Conservation (phyloP, 164 flowering plant genomes). For the Liquidambar formosana region DNA sequence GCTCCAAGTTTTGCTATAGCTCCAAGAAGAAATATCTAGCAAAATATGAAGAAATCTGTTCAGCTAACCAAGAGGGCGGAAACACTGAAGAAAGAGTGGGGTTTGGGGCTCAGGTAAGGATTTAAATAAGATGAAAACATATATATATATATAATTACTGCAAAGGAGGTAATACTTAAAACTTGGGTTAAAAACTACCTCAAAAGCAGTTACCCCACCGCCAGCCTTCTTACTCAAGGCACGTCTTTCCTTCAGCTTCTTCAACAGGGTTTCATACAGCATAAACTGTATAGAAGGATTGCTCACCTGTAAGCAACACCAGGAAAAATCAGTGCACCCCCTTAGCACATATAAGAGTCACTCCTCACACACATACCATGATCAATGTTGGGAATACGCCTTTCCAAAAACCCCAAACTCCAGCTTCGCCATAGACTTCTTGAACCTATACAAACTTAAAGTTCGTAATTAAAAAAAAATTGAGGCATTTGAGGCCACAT, state of each 20-base stretch:
- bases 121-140: not conserved
- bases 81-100: not conserved
- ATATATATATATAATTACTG: not conserved
- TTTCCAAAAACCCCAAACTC: conserved; percentile 88
- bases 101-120: not conserved
- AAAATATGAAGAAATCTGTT: conserved; percentile 2
- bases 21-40: conserved; percentile 85
- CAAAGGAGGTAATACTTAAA: not conserved
- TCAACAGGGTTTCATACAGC: conserved; percentile 92
- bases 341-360: conserved; percentile 12
- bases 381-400: conserved; percentile 91
- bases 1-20: conserved; percentile 99
- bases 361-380: conserved; percentile 58
- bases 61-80: too few relatives aligned
- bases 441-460: conserved; percentile 53
- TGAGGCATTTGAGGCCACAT: not conserved
- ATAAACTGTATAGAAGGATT: conserved; percentile 96
- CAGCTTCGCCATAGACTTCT: conserved; percentile 88
- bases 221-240: conserved; percentile 39
- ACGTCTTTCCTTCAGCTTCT: conserved; percentile 73
- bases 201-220: conserved; percentile 69
- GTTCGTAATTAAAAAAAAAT: not conserved
- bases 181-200: conserved; percentile 43
- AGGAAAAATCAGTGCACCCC: conserved; percentile 19
- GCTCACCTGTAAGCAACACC: conserved; percentile 66